Conservation (phyloP, 2,329 filamentous ascomycete species). For the Claviceps monticola region DNA sequence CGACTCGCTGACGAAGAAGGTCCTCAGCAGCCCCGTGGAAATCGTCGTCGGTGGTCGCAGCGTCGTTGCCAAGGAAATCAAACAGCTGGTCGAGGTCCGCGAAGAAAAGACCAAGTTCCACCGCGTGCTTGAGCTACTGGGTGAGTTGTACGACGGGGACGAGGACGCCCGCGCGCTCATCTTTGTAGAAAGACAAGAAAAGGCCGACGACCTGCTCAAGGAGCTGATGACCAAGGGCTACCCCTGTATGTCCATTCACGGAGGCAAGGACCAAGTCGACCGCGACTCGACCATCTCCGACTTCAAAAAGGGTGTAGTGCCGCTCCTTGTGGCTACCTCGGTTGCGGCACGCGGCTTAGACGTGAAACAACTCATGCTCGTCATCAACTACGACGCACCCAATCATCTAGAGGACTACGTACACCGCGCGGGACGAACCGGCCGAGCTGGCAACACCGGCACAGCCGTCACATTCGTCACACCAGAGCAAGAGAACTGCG, state of each 20-base stretch:
- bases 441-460: conserved; percentile 85
- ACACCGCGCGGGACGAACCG: conserved; percentile 84
- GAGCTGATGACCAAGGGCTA: conserved; percentile 75
- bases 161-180: conserved; percentile 84
- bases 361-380: conserved; percentile 88
- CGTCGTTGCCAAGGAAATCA: conserved; percentile 83
- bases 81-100: conserved; percentile 79
- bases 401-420: conserved; percentile 96
- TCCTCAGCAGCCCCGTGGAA: conserved; percentile 71
- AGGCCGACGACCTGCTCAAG: conserved; percentile 65
- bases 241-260: conserved; percentile 85
- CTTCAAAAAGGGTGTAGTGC: conserved; percentile 83
- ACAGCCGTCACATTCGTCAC: conserved; percentile 92
- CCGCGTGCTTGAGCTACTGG: conserved; percentile 72
- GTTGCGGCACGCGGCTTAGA: conserved; percentile 91
- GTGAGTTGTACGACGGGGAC: conserved; percentile 72
- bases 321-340: conserved; percentile 85
- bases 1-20: conserved; percentile 80
- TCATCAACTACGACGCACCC: conserved; percentile 89
- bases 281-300: conserved; percentile 84
- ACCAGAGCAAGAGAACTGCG: conserved; percentile 80
- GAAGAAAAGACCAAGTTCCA: conserved; percentile 73
- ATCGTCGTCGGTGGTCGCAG: conserved; percentile 82
- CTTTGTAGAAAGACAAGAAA: conserved; percentile 86
- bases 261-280: conserved; percentile 86